Conservation (phyloP, 2,329 filamentous ascomycete genomes). For the Colletotrichum australisinense region DNA sequence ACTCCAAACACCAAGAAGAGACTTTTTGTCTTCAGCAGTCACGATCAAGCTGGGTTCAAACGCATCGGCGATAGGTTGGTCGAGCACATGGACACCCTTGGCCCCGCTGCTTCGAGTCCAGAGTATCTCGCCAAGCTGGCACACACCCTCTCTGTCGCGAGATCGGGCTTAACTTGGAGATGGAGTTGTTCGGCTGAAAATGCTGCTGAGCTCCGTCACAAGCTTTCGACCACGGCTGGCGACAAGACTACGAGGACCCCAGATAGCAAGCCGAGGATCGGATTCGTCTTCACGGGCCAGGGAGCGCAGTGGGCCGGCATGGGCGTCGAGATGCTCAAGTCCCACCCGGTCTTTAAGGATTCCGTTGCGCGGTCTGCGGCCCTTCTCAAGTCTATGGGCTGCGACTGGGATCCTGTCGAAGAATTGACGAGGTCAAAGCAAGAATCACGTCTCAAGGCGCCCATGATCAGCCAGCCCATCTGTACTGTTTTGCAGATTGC, state of each 20-base stretch:
- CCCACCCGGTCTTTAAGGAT: constrained; percentile 5
- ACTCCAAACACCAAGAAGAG: neutral
- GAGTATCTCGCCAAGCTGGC: neutral
- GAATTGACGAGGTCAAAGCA: neutral
- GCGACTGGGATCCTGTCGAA: constrained; percentile 9
- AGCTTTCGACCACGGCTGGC: neutral
- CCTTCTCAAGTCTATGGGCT: constrained; percentile 17
- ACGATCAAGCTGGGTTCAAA: neutral
- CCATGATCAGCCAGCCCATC: constrained; percentile 45
- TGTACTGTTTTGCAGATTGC: constrained; percentile 52
- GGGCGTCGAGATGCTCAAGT: constrained; percentile 30
- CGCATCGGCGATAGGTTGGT: neutral
- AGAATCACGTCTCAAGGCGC: neutral
- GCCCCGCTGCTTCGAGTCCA: neutral
- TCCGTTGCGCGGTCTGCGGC: constrained; percentile 39
- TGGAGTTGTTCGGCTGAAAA: neutral
- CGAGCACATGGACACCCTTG: neutral
- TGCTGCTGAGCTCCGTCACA: neutral
- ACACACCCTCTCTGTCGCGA: neutral
- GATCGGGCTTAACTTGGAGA: neutral
- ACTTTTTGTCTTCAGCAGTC: neutral
- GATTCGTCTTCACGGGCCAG: constrained; percentile 38
- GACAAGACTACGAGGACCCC: neutral
- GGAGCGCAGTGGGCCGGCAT: constrained; percentile 37
- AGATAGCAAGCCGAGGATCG: neutral